Percentiles rank a stretch among this genome's conserved stretches.
Evolutionary conservation across 2,329 filamentous ascomycete species (phyloP).

Genomic region (Claviceps pusilla): DNA sequence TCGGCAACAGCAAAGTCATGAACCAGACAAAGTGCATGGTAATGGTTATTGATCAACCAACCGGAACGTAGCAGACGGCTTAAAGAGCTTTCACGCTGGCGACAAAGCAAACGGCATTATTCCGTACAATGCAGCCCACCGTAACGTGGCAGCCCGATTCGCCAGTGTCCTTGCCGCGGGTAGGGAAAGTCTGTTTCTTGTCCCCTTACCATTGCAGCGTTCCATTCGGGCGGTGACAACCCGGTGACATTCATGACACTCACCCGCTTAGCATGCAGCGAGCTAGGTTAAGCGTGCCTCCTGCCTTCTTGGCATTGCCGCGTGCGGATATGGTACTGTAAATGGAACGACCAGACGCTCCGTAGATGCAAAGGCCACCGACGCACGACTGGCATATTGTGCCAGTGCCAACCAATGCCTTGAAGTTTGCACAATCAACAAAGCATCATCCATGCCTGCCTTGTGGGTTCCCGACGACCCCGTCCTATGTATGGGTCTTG

Average conservation of each 20-base stretch:
- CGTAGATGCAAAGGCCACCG: background rate
- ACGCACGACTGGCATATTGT: background rate
- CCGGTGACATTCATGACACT: background rate
- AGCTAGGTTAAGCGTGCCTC: background rate
- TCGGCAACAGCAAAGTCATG: background rate
- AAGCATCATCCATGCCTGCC: background rate
- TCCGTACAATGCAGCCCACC: background rate
- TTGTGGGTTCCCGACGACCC: conserved; percentile 3
- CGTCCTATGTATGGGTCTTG: background rate
- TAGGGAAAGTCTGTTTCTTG: background rate
- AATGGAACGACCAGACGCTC: background rate
- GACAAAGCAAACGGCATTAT: background rate
- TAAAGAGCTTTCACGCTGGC: background rate
- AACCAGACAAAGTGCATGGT: too few species aligned
- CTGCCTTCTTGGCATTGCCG: background rate
- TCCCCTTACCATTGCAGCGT: background rate
- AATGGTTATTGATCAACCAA: too few species aligned
- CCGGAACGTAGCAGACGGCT: background rate
- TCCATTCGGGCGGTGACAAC: conserved; percentile 1
- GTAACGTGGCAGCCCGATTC: conserved; percentile 4
- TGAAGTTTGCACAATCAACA: background rate
- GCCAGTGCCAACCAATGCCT: background rate
- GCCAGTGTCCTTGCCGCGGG: background rate
- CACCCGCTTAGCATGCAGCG: background rate
- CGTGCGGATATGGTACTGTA: background rate